Percentiles rank a stretch among this genome's conserved stretches.
These are phyloP conservation scores for Monilinia fructicola DNA, from an alignment of 2,329 filamentous ascomycete genomes.

Conservation along the genomic window DNA sequence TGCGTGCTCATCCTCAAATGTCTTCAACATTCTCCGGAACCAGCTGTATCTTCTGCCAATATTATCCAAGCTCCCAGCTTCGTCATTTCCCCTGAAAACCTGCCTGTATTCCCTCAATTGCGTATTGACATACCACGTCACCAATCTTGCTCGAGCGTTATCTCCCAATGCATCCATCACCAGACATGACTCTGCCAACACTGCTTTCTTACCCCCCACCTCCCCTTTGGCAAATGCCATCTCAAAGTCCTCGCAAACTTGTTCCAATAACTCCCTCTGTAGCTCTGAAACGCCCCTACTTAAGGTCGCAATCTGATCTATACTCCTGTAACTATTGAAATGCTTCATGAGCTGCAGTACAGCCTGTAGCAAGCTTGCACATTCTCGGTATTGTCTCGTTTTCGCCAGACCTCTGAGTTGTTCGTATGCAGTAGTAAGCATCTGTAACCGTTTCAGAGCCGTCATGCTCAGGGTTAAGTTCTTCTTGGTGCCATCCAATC, in stretches of 20 bases:
- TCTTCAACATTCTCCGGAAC: conserved; percentile 95
- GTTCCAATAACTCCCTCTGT: conserved; percentile 88
- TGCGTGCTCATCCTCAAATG: conserved; percentile 90
- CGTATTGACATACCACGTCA: conserved; percentile 98
- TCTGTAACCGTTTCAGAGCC: conserved; percentile 91
- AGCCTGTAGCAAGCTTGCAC: conserved; percentile 87
- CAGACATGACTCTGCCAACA: conserved; percentile 81
- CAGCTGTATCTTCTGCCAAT: conserved; percentile 93
- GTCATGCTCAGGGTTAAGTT: conserved; percentile 98
- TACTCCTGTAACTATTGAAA: conserved; percentile 96
- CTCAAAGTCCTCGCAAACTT: conserved; percentile 99
- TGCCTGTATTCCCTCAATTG: conserved; percentile 93
- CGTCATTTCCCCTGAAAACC: conserved; percentile 93
- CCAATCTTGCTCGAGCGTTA: conserved; percentile 73
- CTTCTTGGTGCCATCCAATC: conserved; percentile 91
- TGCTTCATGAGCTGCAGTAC: conserved; percentile 97
- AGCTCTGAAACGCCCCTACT: conserved; percentile 91
- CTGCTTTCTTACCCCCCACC: conserved; percentile 65
- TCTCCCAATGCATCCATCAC: conserved; percentile 96
- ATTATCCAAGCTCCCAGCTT: conserved; percentile 94
- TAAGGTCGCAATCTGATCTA: conserved; percentile 93
- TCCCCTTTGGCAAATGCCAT: conserved; percentile 89
- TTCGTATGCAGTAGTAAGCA: conserved; percentile 98
- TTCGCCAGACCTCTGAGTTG: conserved; percentile 82
- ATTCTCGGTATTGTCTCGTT: conserved; percentile 89